Evolutionary conservation across 768 basidiomycete species (phyloP).

Genomic region (Trametes cingulata): DNA sequence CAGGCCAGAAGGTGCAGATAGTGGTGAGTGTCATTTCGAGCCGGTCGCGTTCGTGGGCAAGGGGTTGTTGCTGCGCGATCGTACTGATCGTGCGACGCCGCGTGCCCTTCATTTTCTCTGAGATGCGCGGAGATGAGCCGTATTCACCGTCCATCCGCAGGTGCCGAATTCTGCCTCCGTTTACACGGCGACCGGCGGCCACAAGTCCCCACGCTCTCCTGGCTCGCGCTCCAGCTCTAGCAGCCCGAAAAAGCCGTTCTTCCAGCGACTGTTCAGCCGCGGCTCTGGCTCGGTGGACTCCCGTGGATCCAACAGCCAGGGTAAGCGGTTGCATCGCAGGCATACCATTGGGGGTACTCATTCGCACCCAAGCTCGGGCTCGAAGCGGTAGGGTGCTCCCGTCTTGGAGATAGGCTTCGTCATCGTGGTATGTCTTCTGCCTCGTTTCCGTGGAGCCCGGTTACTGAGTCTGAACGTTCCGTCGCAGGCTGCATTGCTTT

Average conservation of each 20-base stretch:
- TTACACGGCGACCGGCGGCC: constrained; percentile 56
- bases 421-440: background rate
- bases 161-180: constrained; percentile 50
- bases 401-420: constrained; percentile 8
- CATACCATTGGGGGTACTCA: constrained; percentile 24
- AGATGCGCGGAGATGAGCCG: constrained; percentile 15
- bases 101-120: constrained; percentile 14
- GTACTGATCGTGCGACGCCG: constrained; percentile 14
- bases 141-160: constrained; percentile 28
- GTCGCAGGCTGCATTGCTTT: background rate
- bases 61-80: constrained; percentile 19
- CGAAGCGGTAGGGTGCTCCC: constrained; percentile 13
- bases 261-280: constrained; percentile 56
- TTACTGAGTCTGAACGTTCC: background rate
- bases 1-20: constrained; percentile 74
- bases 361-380: constrained; percentile 16
- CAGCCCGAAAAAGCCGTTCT: constrained; percentile 55
- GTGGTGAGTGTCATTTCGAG: constrained; percentile 53
- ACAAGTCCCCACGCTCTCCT: constrained; percentile 55
- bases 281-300: constrained; percentile 26
- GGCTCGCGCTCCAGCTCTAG: constrained; percentile 32
- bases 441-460: background rate
- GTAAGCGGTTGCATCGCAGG: constrained; percentile 25
- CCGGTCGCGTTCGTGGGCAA: constrained; percentile 14
- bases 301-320: constrained; percentile 22